Evolutionary conservation across 371 early-diverging fungal species (phyloP).

Genomic region (Coemansia sp.): DNA sequence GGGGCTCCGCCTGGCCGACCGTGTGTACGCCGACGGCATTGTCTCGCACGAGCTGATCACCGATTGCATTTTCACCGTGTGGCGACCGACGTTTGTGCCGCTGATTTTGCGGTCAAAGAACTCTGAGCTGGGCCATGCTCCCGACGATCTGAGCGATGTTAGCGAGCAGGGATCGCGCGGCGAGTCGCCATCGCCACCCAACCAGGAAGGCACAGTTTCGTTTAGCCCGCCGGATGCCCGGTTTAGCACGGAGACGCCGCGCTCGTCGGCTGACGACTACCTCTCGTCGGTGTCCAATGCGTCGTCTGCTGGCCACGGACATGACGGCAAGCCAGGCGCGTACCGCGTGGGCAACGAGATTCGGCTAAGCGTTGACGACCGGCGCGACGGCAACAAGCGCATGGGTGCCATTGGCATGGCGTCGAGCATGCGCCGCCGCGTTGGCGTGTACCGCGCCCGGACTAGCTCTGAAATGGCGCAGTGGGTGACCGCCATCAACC

Average conservation of each 20-base stretch:
- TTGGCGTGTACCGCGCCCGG: slow-evolving; percentile 44
- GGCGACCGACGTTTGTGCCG: slow-evolving; percentile 47
- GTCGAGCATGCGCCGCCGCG: slow-evolving; percentile 29
- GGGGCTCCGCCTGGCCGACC: slow-evolving; percentile 44
- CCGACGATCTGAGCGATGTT: slow-evolving; percentile 7
- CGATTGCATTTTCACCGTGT: slow-evolving; percentile 46
- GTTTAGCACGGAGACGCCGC: slow-evolving; percentile 4
- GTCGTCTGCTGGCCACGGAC: slow-evolving; percentile 11
- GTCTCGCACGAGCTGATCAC: slow-evolving; percentile 44
- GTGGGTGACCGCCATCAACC: slow-evolving; percentile 48
- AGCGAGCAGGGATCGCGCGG: slow-evolving; percentile 8
- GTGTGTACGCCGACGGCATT: slow-evolving; percentile 40
- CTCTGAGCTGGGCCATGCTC: slow-evolving; percentile 2
- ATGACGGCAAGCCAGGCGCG: slow-evolving; percentile 26
- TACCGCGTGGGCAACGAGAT: slow-evolving; percentile 33
- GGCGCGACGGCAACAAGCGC: slow-evolving; percentile 19
- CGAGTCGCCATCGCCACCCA: not conserved
- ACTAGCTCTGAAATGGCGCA: slow-evolving; percentile 45
- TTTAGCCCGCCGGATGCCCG: slow-evolving; percentile 2
- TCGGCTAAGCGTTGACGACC: slow-evolving; percentile 19
- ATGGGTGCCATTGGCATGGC: slow-evolving; percentile 24
- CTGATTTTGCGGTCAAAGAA: slow-evolving; percentile 18
- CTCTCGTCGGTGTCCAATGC: slow-evolving; percentile 25
- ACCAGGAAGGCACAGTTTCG: slow-evolving; percentile 7
- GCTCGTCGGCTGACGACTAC: slow-evolving; percentile 17